Conservation (phyloP, 2,329 filamentous ascomycete genomes). For the Diaporthe citri region DNA sequence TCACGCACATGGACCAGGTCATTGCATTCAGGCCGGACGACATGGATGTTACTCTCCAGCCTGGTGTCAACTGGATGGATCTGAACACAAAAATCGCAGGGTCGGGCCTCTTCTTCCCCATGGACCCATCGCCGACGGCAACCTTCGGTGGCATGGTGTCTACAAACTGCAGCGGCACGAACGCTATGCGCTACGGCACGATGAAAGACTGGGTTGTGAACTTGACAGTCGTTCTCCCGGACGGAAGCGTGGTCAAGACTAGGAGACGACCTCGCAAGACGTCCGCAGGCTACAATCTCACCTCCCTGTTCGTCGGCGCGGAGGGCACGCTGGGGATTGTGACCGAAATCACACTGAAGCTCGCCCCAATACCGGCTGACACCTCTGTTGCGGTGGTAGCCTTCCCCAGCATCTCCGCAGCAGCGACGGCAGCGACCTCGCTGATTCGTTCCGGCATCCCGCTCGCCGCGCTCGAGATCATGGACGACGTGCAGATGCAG, state of each 20-base stretch:
- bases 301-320: slow-evolving; percentile 75
- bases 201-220: slow-evolving; percentile 84
- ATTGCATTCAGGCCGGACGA: slow-evolving; percentile 74
- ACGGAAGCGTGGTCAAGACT: slow-evolving; percentile 79
- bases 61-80: slow-evolving; percentile 76
- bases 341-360: slow-evolving; percentile 77
- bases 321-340: slow-evolving; percentile 80
- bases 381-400: slow-evolving; percentile 75
- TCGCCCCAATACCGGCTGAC: slow-evolving; percentile 73
- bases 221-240: slow-evolving; percentile 77
- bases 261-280: slow-evolving; percentile 75
- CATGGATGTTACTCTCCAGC: slow-evolving; percentile 80
- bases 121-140: slow-evolving; percentile 75
- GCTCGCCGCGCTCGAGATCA: slow-evolving; percentile 74
- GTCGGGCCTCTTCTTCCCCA: slow-evolving; percentile 75
- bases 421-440: slow-evolving; percentile 72
- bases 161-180: slow-evolving; percentile 74
- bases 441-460: slow-evolving; percentile 75
- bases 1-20: slow-evolving; percentile 75
- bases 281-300: slow-evolving; percentile 79
- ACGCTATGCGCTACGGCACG: slow-evolving; percentile 75
- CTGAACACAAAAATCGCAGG: slow-evolving; percentile 74
- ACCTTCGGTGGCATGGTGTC: slow-evolving; percentile 72
- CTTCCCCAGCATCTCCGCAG: slow-evolving; percentile 70
- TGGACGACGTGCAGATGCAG: slow-evolving; percentile 75